Conservation (phyloP, 345 rosid species). For the rapeseed (Brassica napus) region Da-Ae NC_063437.1:19136501-19137000, state of each 20-base stretch:
- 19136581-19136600: constrained; percentile 55
- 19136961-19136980: constrained; percentile 51
- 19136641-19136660: constrained; percentile 87
- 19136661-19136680: constrained; percentile 85
- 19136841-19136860: constrained; percentile 90
- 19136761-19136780: constrained; percentile 50
- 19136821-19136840: constrained; percentile 80
- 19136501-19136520: neutral
- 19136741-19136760: constrained; percentile 63
- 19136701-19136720: constrained; percentile 73
- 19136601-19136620: constrained; percentile 62
- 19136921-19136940: constrained; percentile 84
- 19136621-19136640: constrained; percentile 87
- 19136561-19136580: constrained; percentile 88
- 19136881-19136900: constrained; percentile 73
- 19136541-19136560: constrained; percentile 60
- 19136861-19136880: constrained; percentile 81
- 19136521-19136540: constrained; percentile 19
- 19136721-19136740: constrained; percentile 39
- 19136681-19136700: constrained; percentile 98
- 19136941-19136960: constrained; percentile 71
- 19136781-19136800: constrained; percentile 62
- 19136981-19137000: constrained; percentile 32
- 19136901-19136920: constrained; percentile 98
- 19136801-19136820: constrained; percentile 31